A percentile compares a stretch with the other conserved stretches of the same genome.
These are phyloP conservation scores for Pseudopithomyces chartarum DNA, from an alignment of 2,329 filamentous ascomycete genomes.

Conservation along the genomic window DNA sequence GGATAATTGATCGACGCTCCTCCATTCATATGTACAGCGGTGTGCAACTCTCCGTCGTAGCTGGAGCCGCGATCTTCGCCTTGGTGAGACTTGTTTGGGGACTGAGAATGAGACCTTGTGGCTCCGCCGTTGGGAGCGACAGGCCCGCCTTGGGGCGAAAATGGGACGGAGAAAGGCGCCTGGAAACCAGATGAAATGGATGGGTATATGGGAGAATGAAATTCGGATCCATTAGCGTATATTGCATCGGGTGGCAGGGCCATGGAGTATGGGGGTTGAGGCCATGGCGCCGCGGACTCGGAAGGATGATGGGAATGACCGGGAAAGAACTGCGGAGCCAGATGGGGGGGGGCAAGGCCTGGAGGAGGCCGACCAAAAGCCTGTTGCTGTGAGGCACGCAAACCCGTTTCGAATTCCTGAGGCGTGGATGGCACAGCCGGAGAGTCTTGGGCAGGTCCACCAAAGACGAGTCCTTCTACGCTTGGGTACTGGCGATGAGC, in stretches of 20 bases:
- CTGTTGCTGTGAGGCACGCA: conserved; percentile 27
- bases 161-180: conserved; percentile 22
- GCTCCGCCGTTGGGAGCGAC: conserved; percentile 30
- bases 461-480: conserved; percentile 46
- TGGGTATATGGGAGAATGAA: conserved; percentile 24
- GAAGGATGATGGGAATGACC: conserved; percentile 43
- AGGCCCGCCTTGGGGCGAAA: conserved; percentile 22
- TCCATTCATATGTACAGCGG: conserved; percentile 25
- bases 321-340: conserved; percentile 36
- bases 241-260: conserved; percentile 28
- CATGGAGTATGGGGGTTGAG: conserved; percentile 36
- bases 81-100: conserved; percentile 38
- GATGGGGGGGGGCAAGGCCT: conserved; percentile 35
- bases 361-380: conserved; percentile 35
- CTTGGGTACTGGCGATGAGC: conserved; percentile 32
- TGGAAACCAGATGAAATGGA: conserved; percentile 23
- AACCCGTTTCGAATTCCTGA: conserved; percentile 27
- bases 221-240: conserved; percentile 31
- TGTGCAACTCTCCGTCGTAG: conserved; percentile 25
- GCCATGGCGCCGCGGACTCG: conserved; percentile 36
- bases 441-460: conserved; percentile 43
- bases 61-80: conserved; percentile 28
- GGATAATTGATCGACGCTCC: conserved; percentile 18
- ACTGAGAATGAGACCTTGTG: conserved; percentile 36
- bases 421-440: conserved; percentile 45